These are phyloP conservation scores for Euphorbia lathyris DNA, from an alignment of 345 rosid genomes.

Conservation along the genomic window DNA sequence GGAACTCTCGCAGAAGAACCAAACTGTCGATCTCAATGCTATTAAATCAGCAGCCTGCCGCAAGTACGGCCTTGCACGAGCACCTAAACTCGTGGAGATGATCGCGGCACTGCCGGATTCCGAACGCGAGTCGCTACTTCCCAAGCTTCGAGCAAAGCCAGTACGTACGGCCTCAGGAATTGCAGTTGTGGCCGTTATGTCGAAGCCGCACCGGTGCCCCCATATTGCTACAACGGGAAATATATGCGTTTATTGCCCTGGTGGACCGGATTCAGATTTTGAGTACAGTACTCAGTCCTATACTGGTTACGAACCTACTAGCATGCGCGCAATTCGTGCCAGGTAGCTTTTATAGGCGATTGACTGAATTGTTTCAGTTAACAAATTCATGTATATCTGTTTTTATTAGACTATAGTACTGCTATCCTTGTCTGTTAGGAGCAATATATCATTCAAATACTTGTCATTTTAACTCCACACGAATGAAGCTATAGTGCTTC, in stretches of 20 bases:
- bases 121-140: conserved; percentile 85
- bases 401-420: not conserved
- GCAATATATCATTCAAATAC: not conserved
- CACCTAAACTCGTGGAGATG: conserved; percentile 98
- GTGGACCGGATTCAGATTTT: conserved; percentile 97
- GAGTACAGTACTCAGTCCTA: conserved; percentile 99
- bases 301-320: conserved; percentile 98
- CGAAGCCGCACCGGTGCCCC: conserved; percentile 97
- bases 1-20: conserved; percentile 87
- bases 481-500: not conserved
- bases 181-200: conserved; percentile 97
- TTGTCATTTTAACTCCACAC: not conserved
- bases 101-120: conserved; percentile 93
- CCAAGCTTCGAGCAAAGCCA: conserved; percentile 95
- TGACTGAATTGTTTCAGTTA: not conserved
- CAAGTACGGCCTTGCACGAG: conserved; percentile 86
- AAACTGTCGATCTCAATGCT: conserved; percentile 90
- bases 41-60: conserved; percentile 90
- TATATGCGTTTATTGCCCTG: conserved; percentile 95
- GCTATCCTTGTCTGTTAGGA: not conserved
- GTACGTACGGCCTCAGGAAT: conserved; percentile 97
- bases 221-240: conserved; percentile 97
- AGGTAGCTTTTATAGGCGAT: conserved; percentile 43
- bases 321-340: conserved; percentile 99
- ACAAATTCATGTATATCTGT: not conserved